phyloP scores from a whole-genome alignment of 2,329 filamentous ascomycete species.

The Ceratocystiopsis minuta region DNA sequence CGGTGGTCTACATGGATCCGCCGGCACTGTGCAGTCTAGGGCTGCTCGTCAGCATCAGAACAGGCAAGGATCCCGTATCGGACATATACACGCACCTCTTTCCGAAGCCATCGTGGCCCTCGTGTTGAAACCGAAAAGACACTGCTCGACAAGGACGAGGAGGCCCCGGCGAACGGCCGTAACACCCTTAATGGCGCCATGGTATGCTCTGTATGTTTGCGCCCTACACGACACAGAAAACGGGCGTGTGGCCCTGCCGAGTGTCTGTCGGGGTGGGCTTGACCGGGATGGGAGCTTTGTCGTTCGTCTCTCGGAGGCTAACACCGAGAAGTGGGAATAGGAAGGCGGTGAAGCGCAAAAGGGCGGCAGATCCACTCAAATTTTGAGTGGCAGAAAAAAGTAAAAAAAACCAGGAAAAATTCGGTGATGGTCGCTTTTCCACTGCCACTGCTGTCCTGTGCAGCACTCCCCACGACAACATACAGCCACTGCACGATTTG shows the following conservation, averaged over 20 bases:
- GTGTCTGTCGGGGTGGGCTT: no score
- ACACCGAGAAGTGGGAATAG: neutral
- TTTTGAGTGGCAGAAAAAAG: constrained; percentile 1
- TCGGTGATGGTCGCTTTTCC: no score
- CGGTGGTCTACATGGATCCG: constrained; percentile 11
- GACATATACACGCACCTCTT: neutral
- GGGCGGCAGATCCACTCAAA: constrained; percentile 3
- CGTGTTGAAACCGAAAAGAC: no score
- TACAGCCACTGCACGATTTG: neutral
- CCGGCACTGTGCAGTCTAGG: neutral
- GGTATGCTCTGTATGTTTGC: no score
- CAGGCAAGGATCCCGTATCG: no score
- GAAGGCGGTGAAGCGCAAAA: constrained; percentile 7
- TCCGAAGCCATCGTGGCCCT: neutral
- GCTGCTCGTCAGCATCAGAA: no score
- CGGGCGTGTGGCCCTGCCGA: no score
- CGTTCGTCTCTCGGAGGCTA: no score
- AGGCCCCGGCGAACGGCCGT: neutral
- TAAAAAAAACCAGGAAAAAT: constrained; percentile 6
- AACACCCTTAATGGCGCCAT: neutral
- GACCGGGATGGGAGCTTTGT: no score
- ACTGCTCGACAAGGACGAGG: neutral
- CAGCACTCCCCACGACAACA: neutral
- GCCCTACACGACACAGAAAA: no score
- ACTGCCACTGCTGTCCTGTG: no score